A percentile compares a stretch with the other conserved stretches of the same genome.
Conservation (phyloP, 768 basidiomycete genomes). For the Lactifluus subvellereus region DNA sequence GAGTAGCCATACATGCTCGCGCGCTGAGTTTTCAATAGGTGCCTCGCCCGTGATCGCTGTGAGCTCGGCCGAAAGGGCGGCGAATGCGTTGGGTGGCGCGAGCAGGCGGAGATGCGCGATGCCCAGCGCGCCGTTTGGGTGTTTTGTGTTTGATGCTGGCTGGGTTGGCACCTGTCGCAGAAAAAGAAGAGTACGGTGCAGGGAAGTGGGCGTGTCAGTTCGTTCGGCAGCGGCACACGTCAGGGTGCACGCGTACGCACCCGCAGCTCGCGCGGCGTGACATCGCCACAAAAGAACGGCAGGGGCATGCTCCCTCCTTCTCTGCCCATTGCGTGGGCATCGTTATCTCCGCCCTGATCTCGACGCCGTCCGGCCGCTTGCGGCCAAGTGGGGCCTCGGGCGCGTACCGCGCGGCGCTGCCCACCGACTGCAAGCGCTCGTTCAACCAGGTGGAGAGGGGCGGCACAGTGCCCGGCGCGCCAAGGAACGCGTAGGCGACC, state of each 20-base stretch:
- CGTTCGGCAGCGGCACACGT: too few relatives aligned
- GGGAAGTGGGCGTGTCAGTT: too few relatives aligned
- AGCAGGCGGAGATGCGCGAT: conserved; percentile 47
- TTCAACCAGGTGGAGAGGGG: conserved; percentile 53
- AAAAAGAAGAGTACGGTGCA: too few relatives aligned
- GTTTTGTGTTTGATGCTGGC: conserved; percentile 37
- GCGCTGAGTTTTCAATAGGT: conserved; percentile 27
- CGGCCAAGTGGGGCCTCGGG: conserved; percentile 50
- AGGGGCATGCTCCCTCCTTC: conserved; percentile 32
- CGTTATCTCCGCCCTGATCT: conserved; percentile 55
- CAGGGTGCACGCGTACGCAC: conserved; percentile 30
- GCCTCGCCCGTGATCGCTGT: conserved; percentile 43
- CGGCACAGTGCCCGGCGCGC: conserved; percentile 35
- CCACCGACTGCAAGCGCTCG: conserved; percentile 34
- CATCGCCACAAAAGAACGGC: conserved; percentile 73
- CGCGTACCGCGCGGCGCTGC: conserved; percentile 39
- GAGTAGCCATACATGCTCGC: conserved; percentile 18
- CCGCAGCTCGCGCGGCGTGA: conserved; percentile 54
- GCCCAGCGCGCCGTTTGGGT: conserved; percentile 42
- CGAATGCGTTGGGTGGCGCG: conserved; percentile 31
- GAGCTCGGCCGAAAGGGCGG: conserved; percentile 35
- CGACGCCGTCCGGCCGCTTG: conserved; percentile 46
- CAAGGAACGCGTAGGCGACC: conserved; percentile 63
- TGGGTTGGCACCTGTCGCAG: conserved; percentile 31
- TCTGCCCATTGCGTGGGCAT: conserved; percentile 29